These are phyloP conservation scores for Bertia moriformis DNA, from an alignment of 2,329 filamentous ascomycete species.

Conservation along the genomic window DNA sequence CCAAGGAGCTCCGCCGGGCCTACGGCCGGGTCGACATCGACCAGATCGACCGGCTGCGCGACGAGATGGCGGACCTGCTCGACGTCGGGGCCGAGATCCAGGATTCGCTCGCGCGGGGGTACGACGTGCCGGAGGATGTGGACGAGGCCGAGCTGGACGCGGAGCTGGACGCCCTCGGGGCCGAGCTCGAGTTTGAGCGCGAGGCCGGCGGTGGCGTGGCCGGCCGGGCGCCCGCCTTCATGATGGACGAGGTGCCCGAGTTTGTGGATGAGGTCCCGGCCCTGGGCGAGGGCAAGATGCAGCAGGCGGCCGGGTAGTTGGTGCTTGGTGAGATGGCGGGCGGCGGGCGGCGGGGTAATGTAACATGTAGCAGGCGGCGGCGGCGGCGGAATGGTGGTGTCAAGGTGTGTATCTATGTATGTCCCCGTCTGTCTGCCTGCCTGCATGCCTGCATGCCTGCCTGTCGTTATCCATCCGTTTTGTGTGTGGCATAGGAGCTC, in stretches of 20 bases:
- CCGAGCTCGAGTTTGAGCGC: constrained; percentile 80
- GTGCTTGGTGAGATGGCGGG: constrained; percentile 7
- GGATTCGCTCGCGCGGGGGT: constrained; percentile 77
- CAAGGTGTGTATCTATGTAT: no score
- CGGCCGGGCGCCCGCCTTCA: constrained; percentile 61
- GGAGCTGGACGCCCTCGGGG: constrained; percentile 82
- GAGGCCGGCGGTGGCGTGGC: constrained; percentile 35
- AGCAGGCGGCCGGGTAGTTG: constrained; percentile 65
- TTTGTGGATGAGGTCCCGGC: constrained; percentile 88
- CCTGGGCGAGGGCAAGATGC: constrained; percentile 58
- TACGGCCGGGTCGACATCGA: constrained; percentile 96
- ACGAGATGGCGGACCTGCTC: constrained; percentile 97
- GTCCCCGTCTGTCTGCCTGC: no score
- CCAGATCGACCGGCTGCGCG: constrained; percentile 92
- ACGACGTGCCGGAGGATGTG: constrained; percentile 92
- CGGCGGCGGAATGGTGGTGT: no score
- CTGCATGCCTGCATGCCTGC: no score
- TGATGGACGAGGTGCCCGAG: constrained; percentile 76
- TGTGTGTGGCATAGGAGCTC: no score
- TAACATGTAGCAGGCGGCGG: no score
- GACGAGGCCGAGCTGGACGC: constrained; percentile 94
- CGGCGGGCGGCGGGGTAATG: no score
- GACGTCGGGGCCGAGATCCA: constrained; percentile 97
- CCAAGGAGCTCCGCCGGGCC: constrained; percentile 80
- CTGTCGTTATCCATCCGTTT: no score